phyloP scores from a whole-genome alignment of 345 rosid species.

The Ricinus communis region DNA sequence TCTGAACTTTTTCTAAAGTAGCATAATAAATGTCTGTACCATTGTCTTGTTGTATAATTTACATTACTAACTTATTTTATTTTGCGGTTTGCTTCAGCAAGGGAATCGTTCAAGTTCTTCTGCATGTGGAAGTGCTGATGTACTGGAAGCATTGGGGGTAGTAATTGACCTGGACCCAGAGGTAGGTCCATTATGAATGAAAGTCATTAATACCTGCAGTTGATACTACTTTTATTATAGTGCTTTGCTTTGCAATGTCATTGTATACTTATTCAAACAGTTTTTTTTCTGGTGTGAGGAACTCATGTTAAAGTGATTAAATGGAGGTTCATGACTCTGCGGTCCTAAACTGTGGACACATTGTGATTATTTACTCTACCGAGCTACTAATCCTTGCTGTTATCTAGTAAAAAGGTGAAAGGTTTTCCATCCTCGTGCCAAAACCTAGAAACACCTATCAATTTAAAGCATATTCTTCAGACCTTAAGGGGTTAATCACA shows the following conservation, averaged over 20 bases:
- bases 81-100: slow-evolving; percentile 50
- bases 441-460: not conserved
- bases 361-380: not conserved
- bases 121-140: slow-evolving; percentile 99
- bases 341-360: not conserved
- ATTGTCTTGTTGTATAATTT: not conserved
- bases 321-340: not conserved
- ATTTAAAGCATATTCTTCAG: not conserved
- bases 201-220: slow-evolving; percentile 10
- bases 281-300: not conserved
- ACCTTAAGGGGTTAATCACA: no score
- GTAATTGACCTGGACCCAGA: slow-evolving; percentile 74
- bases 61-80: not conserved
- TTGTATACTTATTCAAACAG: not conserved
- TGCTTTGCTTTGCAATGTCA: not conserved
- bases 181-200: slow-evolving; percentile 33
- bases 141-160: slow-evolving; percentile 77
- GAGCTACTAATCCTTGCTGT: not conserved
- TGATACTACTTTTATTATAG: not conserved
- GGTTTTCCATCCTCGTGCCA: not conserved
- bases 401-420: not conserved
- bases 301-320: not conserved
- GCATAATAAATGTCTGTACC: not conserved
- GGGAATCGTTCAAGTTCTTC: slow-evolving; percentile 97
- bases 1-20: slow-evolving; percentile 7